Percentiles rank a stretch among this genome's conserved stretches.
Conservation (phyloP, 148 eudicot genomes). For the Rhododendron williamsianum region DNA sequence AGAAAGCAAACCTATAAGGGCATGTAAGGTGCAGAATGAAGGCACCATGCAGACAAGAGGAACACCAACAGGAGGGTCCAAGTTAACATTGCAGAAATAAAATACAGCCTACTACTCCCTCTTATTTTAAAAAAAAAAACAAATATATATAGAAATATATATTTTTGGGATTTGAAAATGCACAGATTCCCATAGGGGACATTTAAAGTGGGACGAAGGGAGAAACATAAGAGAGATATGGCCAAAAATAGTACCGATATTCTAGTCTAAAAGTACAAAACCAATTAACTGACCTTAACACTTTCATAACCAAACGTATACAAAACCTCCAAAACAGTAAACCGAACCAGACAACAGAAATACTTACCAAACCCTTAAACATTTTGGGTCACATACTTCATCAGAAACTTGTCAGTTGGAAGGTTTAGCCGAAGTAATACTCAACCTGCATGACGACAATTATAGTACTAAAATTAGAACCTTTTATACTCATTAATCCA, state of each 20-base stretch:
- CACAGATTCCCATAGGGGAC: too few species aligned
- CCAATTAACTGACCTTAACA: not conserved
- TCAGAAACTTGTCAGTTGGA: slow-evolving; percentile 65
- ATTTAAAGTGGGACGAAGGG: too few species aligned
- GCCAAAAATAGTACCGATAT: not conserved
- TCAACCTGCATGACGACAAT: slow-evolving; percentile 61
- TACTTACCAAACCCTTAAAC: slow-evolving; percentile 66
- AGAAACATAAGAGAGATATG: not conserved
- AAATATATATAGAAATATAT: too few species aligned
- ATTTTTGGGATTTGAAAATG: too few species aligned
- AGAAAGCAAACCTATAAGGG: not conserved
- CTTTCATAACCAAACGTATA: not conserved
- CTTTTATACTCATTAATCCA: not conserved
- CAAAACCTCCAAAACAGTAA: not conserved
- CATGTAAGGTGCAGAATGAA: not conserved
- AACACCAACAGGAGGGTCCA: not conserved
- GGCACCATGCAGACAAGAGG: not conserved
- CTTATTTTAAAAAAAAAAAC: too few species aligned
- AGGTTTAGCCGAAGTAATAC: slow-evolving; percentile 81
- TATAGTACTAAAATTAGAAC: not conserved
- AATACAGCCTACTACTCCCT: not conserved
- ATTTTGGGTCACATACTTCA: slow-evolving; percentile 60
- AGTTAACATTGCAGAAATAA: not conserved
- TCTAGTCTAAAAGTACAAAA: not conserved
- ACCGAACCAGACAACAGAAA: not conserved